Conservation (phyloP, 108 stramenopile species). For the Nitzschia palea region DNA sequence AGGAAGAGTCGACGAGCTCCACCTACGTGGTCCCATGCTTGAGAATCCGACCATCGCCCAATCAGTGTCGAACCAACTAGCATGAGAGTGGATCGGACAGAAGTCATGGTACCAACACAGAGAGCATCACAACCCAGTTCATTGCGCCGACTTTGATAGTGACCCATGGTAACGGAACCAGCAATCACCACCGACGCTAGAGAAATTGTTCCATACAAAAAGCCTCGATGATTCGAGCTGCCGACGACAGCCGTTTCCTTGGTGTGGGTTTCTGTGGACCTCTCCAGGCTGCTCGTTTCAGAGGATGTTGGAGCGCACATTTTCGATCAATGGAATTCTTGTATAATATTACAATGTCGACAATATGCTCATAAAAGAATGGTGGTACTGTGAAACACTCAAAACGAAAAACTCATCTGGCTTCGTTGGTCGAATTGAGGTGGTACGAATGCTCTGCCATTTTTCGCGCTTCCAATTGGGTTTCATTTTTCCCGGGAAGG, state of each 20-base stretch:
- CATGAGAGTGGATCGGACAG: constrained; percentile 60
- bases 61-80: constrained; percentile 67
- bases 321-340: no score
- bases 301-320: background rate
- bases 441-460: no score
- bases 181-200: constrained; percentile 36
- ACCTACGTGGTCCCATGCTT: constrained; percentile 12
- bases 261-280: background rate
- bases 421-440: no score
- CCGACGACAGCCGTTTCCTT: background rate
- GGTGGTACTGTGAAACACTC: no score
- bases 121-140: constrained; percentile 68
- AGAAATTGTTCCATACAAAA: constrained; percentile 45
- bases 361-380: no score
- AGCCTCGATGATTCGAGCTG: constrained; percentile 1
- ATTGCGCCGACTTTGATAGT: constrained; percentile 63
- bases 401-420: no score
- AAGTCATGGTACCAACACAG: constrained; percentile 80
- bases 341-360: no score
- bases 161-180: constrained; percentile 59
- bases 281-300: background rate
- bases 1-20: constrained; percentile 58
- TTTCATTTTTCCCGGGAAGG: no score
- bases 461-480: no score
- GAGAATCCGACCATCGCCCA: constrained; percentile 69